A percentile compares a stretch with the other conserved stretches of the same genome.
These are phyloP conservation scores for Hypocrella siamensis DNA, from an alignment of 2,329 filamentous ascomycete genomes.

Conservation along the genomic window DNA sequence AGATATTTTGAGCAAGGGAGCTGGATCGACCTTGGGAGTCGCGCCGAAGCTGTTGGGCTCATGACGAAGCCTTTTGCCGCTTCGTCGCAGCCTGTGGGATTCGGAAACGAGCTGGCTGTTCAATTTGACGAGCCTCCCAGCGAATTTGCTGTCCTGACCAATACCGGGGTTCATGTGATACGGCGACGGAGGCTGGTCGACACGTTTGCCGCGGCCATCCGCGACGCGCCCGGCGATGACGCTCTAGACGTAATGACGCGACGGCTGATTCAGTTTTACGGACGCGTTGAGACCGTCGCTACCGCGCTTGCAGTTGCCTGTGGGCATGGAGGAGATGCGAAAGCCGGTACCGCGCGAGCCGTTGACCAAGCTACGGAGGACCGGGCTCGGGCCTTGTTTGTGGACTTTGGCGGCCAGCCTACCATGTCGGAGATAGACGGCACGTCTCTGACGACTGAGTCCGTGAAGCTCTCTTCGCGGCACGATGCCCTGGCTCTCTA, in stretches of 20 bases:
- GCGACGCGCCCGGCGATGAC: conserved; percentile 58
- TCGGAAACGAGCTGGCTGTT: conserved; percentile 90
- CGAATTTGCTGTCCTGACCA: conserved; percentile 84
- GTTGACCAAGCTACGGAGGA: conserved; percentile 79
- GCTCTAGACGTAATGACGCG: conserved; percentile 69
- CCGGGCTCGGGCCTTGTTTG: conserved; percentile 71
- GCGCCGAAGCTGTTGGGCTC: conserved; percentile 63
- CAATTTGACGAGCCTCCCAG: conserved; percentile 74
- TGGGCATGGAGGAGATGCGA: conserved; percentile 68
- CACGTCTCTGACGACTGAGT: conserved; percentile 57
- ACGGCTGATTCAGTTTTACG: conserved; percentile 73
- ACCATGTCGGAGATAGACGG: conserved; percentile 66
- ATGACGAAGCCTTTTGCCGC: conserved; percentile 60
- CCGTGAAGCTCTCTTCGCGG: conserved; percentile 72
- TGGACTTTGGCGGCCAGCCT: conserved; percentile 82
- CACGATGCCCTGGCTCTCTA: conserved; percentile 83
- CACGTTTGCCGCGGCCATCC: conserved; percentile 72
- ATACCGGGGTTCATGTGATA: conserved; percentile 76
- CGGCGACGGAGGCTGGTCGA: conserved; percentile 76
- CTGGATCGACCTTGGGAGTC: conserved; percentile 60
- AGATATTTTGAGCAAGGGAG: conserved; percentile 65
- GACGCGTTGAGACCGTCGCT: conserved; percentile 74
- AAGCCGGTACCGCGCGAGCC: conserved; percentile 57
- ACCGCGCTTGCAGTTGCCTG: conserved; percentile 90
- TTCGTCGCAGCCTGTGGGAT: conserved; percentile 53